These are phyloP conservation scores for Vigna radiata DNA, from an alignment of 306 rosid species.

Conservation along the genomic window DNA sequence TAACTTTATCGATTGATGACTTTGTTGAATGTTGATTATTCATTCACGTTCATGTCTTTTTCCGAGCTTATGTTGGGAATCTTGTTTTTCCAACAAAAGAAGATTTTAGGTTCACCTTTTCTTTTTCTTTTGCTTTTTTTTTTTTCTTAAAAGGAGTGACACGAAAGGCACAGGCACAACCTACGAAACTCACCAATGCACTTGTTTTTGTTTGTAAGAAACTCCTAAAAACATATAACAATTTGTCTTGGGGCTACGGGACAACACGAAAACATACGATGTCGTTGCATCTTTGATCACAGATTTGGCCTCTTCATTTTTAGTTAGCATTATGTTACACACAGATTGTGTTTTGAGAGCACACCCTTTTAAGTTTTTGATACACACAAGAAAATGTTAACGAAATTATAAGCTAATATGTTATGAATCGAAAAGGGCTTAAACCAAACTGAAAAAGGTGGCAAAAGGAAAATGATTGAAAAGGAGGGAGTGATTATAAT, in stretches of 20 bases:
- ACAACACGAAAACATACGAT: constrained; percentile 21
- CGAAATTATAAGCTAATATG: background rate
- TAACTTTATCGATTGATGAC: constrained; percentile 47
- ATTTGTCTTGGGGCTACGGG: constrained; percentile 36
- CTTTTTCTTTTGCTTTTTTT: background rate
- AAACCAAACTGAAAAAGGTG: background rate
- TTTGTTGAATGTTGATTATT: constrained; percentile 53
- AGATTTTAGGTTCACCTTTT: constrained; percentile 39
- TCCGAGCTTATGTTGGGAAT: constrained; percentile 46
- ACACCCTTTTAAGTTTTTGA: background rate
- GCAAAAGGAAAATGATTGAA: background rate
- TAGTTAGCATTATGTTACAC: background rate
- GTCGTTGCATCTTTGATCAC: no score
- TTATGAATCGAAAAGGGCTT: background rate
- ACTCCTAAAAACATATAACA: constrained; percentile 16
- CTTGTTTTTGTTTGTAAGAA: constrained; percentile 31
- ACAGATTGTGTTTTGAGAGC: background rate
- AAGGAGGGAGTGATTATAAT: constrained; percentile 30
- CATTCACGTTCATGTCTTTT: constrained; percentile 55
- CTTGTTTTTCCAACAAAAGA: constrained; percentile 49
- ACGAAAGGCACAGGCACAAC: constrained; percentile 37
- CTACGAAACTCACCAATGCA: constrained; percentile 5
- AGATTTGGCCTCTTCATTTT: background rate
- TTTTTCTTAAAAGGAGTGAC: constrained; percentile 37
- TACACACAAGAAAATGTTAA: background rate